Evolutionary conservation across 129 eudicot species (phyloP).

Genomic region (Deinandra increscens): DNA sequence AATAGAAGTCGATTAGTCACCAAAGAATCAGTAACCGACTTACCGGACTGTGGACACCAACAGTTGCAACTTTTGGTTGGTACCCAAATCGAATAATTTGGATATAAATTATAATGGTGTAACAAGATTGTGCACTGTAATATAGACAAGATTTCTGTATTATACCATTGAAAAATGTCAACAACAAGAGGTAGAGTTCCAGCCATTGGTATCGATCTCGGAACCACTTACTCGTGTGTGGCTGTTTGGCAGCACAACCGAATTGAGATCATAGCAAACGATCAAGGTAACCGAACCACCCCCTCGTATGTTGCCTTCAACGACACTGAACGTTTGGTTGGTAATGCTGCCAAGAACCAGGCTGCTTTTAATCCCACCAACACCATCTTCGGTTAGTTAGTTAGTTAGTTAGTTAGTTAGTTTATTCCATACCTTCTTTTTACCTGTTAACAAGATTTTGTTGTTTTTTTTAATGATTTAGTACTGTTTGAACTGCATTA

Average conservation of each 20-base stretch:
- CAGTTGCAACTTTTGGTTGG: no score
- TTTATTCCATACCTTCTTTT: background rate
- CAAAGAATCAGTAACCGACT: no score
- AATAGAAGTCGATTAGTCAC: no score
- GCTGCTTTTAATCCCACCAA: conserved; percentile 33
- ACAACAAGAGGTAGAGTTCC: conserved; percentile 19
- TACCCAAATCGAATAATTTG: no score
- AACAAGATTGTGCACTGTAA: no score
- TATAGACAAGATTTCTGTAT: no score
- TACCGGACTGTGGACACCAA: no score
- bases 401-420: no score
- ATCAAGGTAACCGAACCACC: conserved; percentile 37
- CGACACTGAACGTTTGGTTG: conserved; percentile 32
- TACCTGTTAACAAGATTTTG: background rate
- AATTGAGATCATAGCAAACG: conserved; percentile 38
- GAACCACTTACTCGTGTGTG: conserved; percentile 39
- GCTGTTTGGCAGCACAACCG: conserved; percentile 33
- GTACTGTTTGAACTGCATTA: background rate
- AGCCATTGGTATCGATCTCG: conserved; percentile 36
- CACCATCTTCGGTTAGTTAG: conserved; percentile 35
- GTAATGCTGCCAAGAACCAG: conserved; percentile 37
- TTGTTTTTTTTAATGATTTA: background rate
- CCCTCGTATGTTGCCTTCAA: conserved; percentile 39
- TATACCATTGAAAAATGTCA: no score
- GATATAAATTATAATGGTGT: no score